Base-by-base conservation (phyloP, 768 basidiomycete genomes). In the Tubosaeta sp. region DNA sequence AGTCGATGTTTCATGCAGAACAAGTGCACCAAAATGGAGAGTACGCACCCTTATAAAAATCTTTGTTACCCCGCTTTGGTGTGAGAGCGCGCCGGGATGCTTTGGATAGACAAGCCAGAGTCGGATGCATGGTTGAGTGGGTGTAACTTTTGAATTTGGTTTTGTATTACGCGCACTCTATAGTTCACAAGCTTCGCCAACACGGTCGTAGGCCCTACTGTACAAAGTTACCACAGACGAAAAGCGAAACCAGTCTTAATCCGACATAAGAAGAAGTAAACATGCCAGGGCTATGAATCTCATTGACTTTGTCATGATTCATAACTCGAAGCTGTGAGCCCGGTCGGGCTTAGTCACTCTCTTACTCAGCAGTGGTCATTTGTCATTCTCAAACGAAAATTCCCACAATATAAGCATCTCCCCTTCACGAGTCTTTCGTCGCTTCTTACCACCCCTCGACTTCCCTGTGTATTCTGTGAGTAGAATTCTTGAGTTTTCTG, bases 11-110 rank as follows among this genome's bases (percentile, higher is more conserved):
- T 52, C 30, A 39, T n/a, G 18, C 13, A n/a, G 5, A 25, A 8
- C 7, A 27, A 27, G 51, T 14, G 10, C 41, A 25, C 4, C 49
- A n/a, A 1, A 42, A 44, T 14, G 34, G 14, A 18, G 16, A 35
- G 32, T 8, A 44, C 70, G n/a, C 7, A 87, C 95, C 95, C 71
- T 98, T 98, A 78, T 96, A 97, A 66, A 78, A 97, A 64, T 99
- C 92, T 63, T 97, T 98, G 73, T 96, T 96, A 14, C 82, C 95
- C 42, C 84, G 73, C 68, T 97, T 97, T 0, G 90, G 76, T 0
- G 87, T 93, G 44, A 98, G 73, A 2, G 93, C 81, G 22, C 82
- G 75, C 49, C 95, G 77, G 0, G 89, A 91, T 19, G 94, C 94
- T 64, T 93, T 94, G 29, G 88, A 89, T 3, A 85, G 73, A 49